Percentiles rank a stretch among this genome's conserved stretches.
phyloP scores from a whole-genome alignment of 306 rosid genomes.

The Astragalus membranaceus region DNA sequence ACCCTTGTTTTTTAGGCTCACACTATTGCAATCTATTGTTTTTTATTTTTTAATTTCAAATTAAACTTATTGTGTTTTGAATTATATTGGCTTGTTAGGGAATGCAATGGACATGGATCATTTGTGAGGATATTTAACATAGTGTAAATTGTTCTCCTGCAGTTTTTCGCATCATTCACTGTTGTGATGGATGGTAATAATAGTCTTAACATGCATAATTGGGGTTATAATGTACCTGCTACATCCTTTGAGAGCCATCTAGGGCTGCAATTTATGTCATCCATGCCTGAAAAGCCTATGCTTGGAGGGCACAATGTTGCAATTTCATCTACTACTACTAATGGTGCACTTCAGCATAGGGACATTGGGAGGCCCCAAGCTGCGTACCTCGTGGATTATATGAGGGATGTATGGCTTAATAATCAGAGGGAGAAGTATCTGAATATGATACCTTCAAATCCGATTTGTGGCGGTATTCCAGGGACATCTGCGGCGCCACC shows the following conservation, averaged over 20 bases:
- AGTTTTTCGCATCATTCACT: slow-evolving; percentile 11
- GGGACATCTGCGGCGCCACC: slow-evolving; percentile 63
- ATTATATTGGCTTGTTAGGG: slow-evolving; percentile 21
- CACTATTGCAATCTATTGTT: neutral
- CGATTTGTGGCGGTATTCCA: slow-evolving; percentile 40
- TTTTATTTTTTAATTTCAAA: neutral
- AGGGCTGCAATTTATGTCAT: slow-evolving; percentile 86
- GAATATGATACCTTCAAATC: slow-evolving; percentile 64
- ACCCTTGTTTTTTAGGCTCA: neutral
- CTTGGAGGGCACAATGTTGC: slow-evolving; percentile 60
- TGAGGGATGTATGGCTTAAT: slow-evolving; percentile 80
- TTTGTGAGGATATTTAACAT: slow-evolving; percentile 18
- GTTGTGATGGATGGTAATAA: slow-evolving; percentile 85
- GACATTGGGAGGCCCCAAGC: slow-evolving; percentile 61
- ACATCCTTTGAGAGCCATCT: slow-evolving; percentile 63
- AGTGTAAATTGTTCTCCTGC: slow-evolving; percentile 20
- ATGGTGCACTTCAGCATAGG: slow-evolving; percentile 60
- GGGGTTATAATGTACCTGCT: slow-evolving; percentile 91
- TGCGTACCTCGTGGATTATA: slow-evolving; percentile 55
- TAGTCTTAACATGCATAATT: slow-evolving; percentile 77
- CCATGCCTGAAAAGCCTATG: slow-evolving; percentile 66
- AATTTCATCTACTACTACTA: slow-evolving; percentile 33
- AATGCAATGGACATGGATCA: slow-evolving; percentile 7
- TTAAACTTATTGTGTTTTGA: neutral
- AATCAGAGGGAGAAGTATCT: slow-evolving; percentile 67